Evolutionary conservation across 352 stramenopile genomes (phyloP).

Genomic region (Aphanomyces stellatus): DNA sequence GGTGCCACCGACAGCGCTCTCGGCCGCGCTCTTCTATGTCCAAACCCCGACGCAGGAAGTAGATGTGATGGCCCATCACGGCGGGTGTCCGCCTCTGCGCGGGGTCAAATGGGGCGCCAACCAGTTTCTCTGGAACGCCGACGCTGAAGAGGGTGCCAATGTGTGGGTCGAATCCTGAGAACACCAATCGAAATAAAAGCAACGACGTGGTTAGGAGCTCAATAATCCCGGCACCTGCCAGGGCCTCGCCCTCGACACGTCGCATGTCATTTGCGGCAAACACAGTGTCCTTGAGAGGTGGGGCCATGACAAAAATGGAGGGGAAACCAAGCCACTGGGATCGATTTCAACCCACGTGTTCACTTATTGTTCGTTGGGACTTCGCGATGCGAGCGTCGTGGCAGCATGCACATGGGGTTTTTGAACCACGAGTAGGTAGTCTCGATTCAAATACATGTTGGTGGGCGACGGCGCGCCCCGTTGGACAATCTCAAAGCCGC

Average conservation of each 20-base stretch:
- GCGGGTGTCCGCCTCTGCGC: slow-evolving; percentile 2
- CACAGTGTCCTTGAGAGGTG: too few species aligned
- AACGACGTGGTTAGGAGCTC: too few species aligned
- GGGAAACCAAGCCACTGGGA: too few species aligned
- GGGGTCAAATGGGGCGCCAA: slow-evolving; percentile 34
- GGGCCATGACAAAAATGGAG: too few species aligned
- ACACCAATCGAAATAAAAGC: background rate
- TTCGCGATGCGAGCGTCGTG: background rate
- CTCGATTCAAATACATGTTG: background rate
- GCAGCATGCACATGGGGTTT: background rate
- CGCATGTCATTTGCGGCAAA: too few species aligned
- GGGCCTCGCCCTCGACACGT: too few species aligned
- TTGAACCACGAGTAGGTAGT: background rate
- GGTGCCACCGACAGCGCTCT: background rate
- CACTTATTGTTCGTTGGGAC: too few species aligned
- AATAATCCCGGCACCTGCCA: too few species aligned
- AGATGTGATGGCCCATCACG: background rate
- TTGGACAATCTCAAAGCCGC: background rate
- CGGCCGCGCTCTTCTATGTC: slow-evolving; percentile 14
- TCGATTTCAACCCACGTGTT: too few species aligned
- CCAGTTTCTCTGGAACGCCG: slow-evolving; percentile 60
- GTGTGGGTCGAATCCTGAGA: slow-evolving; percentile 23
- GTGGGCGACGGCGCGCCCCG: background rate
- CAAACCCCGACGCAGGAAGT: background rate
- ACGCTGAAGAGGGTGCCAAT: slow-evolving; percentile 53